Base-by-base conservation (phyloP, 2,329 filamentous ascomycete species). In the Fusarium phyllophilum region DNA sequence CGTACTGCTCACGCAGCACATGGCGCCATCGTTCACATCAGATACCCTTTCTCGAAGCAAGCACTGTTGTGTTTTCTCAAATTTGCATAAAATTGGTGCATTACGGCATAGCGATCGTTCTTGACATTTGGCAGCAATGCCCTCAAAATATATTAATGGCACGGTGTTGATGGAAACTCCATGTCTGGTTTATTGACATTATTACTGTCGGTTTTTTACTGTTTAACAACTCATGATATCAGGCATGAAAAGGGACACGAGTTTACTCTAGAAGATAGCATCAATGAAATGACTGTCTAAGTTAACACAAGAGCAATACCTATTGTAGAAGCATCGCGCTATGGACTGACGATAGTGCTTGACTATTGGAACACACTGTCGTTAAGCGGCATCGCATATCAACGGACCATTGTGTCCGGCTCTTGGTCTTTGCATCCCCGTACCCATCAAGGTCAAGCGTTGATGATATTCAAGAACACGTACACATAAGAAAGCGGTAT, bases 11-110 rank as follows among this genome's bases (percentile, higher is more conserved):
- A 49, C 29, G 36, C 44, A 42, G 29, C 45, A 62, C 66, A 68
- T 38, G n/a, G 56, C 59, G 45, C 51, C 52, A 66, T 62, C 39
- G 52, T 52, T 57, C 57, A 64, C 46, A 66, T 65, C 64, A 66
- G 48, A 77, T 77, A 77, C 73, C 73, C 69, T 46, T 66, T 66
- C 52, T 66, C 29, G 62, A 72, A 77, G 66, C 68, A 75, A 74
- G 55, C 66, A 62, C 66, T 61, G 62, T 58, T 65, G 46, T 62
- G 51, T 66, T 77, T 70, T 70, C 49, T 60, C 46, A 52, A 41
- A 67, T 57, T 72, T 68, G 72, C 72, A 74, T 74, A 69, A 56
- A 68, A 68, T 54, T 41, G 68, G 72, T 74, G 68, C 57, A 74
- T 71, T 45, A 34, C 68, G 58, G 59, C 68, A 54, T 64, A 72